These are phyloP conservation scores for Bombardia bombarda DNA, from an alignment of 495 filamentous ascomycete species.

Conservation along the genomic window DNA sequence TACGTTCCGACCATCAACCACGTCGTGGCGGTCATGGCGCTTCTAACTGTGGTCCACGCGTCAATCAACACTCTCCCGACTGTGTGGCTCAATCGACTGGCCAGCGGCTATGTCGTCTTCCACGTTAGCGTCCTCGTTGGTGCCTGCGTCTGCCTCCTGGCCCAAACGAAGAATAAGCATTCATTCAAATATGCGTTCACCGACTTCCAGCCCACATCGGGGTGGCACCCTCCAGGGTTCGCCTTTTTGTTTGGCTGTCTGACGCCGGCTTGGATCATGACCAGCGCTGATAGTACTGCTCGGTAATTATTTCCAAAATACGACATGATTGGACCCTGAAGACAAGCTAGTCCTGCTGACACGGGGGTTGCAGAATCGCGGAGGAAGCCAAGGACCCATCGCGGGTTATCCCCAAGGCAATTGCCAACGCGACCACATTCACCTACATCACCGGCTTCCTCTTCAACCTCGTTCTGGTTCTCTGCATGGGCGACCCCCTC, in stretches of 20 bases:
- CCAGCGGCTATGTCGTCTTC: slow-evolving; percentile 57
- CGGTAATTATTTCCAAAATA: slow-evolving; percentile 9
- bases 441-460: slow-evolving; percentile 54
- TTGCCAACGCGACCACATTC: slow-evolving; percentile 50
- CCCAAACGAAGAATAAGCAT: slow-evolving; percentile 51
- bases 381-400: slow-evolving; percentile 56
- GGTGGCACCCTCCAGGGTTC: slow-evolving; percentile 57
- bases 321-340: neutral
- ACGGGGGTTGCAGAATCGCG: slow-evolving; percentile 31
- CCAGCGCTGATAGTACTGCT: slow-evolving; percentile 23
- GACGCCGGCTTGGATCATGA: slow-evolving; percentile 59
- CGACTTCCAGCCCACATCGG: slow-evolving; percentile 47
- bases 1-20: slow-evolving; percentile 45
- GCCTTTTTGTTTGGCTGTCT: slow-evolving; percentile 65
- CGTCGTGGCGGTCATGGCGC: slow-evolving; percentile 55
- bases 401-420: slow-evolving; percentile 51
- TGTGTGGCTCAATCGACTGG: slow-evolving; percentile 56
- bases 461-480: slow-evolving; percentile 57
- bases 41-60: slow-evolving; percentile 45
- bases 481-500: slow-evolving; percentile 49
- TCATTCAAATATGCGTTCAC: slow-evolving; percentile 56
- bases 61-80: slow-evolving; percentile 54
- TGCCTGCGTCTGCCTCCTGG: slow-evolving; percentile 52
- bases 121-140: slow-evolving; percentile 51
- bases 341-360: neutral